Percentiles rank a stretch among this genome's conserved stretches.
phyloP scores from a whole-genome alignment of 75 land plant species.

The Selaginella moellendorffii region DNA sequence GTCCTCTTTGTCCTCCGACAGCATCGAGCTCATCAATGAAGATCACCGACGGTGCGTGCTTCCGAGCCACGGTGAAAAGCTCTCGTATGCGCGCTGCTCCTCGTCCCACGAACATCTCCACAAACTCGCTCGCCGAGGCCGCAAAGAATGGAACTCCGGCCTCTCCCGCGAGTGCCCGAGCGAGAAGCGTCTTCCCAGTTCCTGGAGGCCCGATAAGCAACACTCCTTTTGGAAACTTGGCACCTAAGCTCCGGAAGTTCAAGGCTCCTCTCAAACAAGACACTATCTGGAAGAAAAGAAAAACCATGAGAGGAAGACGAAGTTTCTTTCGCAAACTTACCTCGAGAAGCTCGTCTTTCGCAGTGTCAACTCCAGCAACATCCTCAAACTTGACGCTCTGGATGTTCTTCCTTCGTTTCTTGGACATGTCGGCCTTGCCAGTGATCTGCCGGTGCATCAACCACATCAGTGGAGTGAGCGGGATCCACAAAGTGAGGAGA shows the following conservation, averaged over 20 bases:
- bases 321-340: constrained; percentile 18
- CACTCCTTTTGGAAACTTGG: constrained; percentile 83
- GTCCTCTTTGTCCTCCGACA: constrained; percentile 85
- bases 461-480: constrained; percentile 85
- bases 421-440: constrained; percentile 34
- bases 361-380: constrained; percentile 95
- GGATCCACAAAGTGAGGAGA: constrained; percentile 70
- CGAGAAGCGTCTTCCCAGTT: constrained; percentile 90
- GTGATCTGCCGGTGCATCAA: constrained; percentile 64
- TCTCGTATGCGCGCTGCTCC: constrained; percentile 96
- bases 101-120: constrained; percentile 90
- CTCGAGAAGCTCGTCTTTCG: constrained; percentile 92
- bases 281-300: constrained; percentile 49
- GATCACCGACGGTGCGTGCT: constrained; percentile 72
- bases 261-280: constrained; percentile 70
- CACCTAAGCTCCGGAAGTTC: constrained; percentile 71
- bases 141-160: constrained; percentile 94
- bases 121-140: constrained; percentile 97
- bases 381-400: constrained; percentile 68
- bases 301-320: constrained; percentile 1
- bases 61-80: constrained; percentile 66
- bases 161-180: constrained; percentile 97
- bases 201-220: constrained; percentile 95
- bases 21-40: constrained; percentile 99
- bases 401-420: constrained; percentile 33